Evolutionary conservation across 768 basidiomycete species (phyloP), one percentile per base, ranked within the genome.

Genomic region (Macrolepiota albuminosa): DNA sequence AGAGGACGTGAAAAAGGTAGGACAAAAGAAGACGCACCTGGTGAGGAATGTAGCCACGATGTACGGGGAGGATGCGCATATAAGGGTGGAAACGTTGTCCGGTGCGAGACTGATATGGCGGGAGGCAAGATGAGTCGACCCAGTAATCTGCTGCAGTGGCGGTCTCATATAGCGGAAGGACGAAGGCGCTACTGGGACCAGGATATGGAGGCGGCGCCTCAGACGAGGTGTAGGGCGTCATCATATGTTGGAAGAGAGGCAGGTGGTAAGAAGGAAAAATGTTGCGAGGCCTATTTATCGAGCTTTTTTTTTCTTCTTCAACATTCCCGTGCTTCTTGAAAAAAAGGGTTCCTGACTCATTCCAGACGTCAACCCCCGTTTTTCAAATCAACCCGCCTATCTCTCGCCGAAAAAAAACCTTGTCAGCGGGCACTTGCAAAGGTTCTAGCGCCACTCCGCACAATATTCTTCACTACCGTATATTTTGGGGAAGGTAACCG

Each of bases 71-170:
- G 34, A 58, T 37, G 3, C 58, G 54, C 40, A 37, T 53, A n/a
- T 66, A 66, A 0, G 65, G 61, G 18, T 63, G 63, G 24, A 31
- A 64, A 1, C 63, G 59, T 11, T 53, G 39, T 1, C 58, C 57
- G 6, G 61, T 56, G 5, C 65, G 59, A 9, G 45, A 39, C 21
- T 56, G 58, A 21, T 66, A 66, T 0, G 61, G 43, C 1, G 65
- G 63, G 6, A 66, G 54, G 11, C 65, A 54, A 6, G 43, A 61
- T 5, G 63, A 59, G 46, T 66, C 63, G 5, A 36, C 57, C 42
- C 57, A 61, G 29, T 52, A 54, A 36, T 62, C 57, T 0, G 42
- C 10, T 4, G 33, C 26, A 45, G 55, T 61, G 10, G 56, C 62
- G 6, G 55, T 29, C 37, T 63, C 57, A 42, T 56, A 65, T 7